Evolutionary conservation across 2,329 filamentous ascomycete genomes (phyloP), one percentile per base, ranked within the genome.

Genomic region (Elsinoe necatrix): DNA sequence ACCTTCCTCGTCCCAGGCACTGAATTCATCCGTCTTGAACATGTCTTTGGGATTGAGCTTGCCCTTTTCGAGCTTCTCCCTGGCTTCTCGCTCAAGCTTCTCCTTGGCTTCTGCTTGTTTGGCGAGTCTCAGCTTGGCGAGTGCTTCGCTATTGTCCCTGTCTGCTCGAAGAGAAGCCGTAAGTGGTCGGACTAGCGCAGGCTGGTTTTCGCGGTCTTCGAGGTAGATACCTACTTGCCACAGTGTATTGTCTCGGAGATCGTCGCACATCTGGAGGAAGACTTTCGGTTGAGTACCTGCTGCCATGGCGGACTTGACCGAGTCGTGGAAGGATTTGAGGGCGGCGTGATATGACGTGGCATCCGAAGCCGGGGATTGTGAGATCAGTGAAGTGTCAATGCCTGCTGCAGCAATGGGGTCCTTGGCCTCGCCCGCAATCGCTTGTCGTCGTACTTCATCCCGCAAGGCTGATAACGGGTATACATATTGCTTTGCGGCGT

Each of bases 221-320:
- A 96, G 82, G 66, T 95, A 95, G 58, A 96, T 86, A 35, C 86
- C 88, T 0, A 95, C 75, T 58, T 91, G 84, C 64, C 87, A 91
- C 9, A 96, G 81, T 57, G 91, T 83, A 8, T 82, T 78, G 68
- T 96, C 88, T 54, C 91, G 86, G 42, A 96, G 81, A 16, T 80
- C 78, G 67, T 95, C 92, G 62, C 86, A 93, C 47, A 95, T 79
- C 0, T 77, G 71, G 1, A 96, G 81, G 35, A 93, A 83, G 2
- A 86, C 80, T 67, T 89, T 88, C 59, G 86, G 82, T 1, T 82
- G 76, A 1, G 75, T 73, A 51, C 73, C 71, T 55, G 72, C 68
- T 25, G 67, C 66, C 7, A 72, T 69, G 0, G 87, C 69, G 5
- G 75, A 74, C 3, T 82, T 78, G 0, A 90, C 72, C 61, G 83